A percentile compares a stretch with the other conserved stretches of the same genome.
Conservation (phyloP, 2,329 filamentous ascomycete species). For the Claviceps quebecensis region DNA sequence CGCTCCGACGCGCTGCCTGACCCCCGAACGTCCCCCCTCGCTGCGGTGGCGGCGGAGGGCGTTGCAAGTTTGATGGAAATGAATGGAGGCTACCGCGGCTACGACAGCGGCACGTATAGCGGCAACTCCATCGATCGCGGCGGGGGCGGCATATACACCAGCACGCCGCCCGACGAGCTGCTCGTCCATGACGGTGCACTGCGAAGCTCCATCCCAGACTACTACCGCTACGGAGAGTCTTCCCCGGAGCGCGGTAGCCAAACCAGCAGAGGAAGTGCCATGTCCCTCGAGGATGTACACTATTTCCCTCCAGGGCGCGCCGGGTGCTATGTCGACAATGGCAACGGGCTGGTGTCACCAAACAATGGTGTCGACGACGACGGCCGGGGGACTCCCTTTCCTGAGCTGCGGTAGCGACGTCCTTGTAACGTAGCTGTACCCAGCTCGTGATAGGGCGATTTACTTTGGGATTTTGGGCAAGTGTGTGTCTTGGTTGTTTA, state of each 20-base stretch:
- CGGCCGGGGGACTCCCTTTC: background rate
- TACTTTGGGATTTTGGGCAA: too few relatives aligned
- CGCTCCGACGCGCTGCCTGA: background rate
- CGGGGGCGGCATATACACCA: conserved; percentile 8
- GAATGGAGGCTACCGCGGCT: background rate
- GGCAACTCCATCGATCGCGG: conserved; percentile 1
- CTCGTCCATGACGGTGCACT: conserved; percentile 8
- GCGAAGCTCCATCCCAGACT: conserved; percentile 10
- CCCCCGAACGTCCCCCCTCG: background rate
- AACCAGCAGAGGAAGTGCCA: background rate
- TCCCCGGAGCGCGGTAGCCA: background rate
- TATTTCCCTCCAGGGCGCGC: conserved; percentile 1
- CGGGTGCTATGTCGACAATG: background rate
- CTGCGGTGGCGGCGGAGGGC: background rate
- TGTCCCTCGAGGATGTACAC: conserved; percentile 2
- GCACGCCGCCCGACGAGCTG: conserved; percentile 5
- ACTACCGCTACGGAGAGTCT: conserved; percentile 19
- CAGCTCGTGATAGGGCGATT: too few relatives aligned
- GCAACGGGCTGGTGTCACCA: background rate
- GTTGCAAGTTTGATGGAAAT: background rate
- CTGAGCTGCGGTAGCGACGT: conserved; percentile 1
- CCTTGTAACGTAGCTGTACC: too few relatives aligned
- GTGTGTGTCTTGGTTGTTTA: too few relatives aligned
- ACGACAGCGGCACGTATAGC: background rate
- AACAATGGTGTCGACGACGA: background rate